Evolutionary conservation across 768 basidiomycete genomes (phyloP), one percentile per base, ranked within the genome.

Genomic region (Butyriboletus loyo): DNA sequence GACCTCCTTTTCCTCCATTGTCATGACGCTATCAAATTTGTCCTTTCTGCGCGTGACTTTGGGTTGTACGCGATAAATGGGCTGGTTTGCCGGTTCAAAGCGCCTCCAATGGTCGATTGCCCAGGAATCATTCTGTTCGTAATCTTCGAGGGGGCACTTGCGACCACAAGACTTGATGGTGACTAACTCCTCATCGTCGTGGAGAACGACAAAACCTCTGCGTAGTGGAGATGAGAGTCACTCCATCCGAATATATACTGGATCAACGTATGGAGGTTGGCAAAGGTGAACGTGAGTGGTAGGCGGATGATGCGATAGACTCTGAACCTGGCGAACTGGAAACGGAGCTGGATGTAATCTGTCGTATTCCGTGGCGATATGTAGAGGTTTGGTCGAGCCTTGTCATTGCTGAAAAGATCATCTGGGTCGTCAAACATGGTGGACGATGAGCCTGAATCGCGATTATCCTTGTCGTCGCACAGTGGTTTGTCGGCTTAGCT

Each of bases 241-340:
- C 53, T 56, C 68, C 68, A 69, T 44, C 70, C 70, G 49, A 71
- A 71, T 55, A 65, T 58, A 56, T 63, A 66, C 43, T 64, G 63
- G 45, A 71, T 59, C 55, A 62, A 52, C 10, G 32, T 54, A 53
- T 65, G 64, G 42, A 71, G 60, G 48, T 71, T 63, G 54, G 63
- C 60, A 40, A 71, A 67, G 4, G 63, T 70, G 57, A 63, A 63
- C 21, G 69, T 60, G 49, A 60, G 50, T 1, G 65, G 66, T 14
- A 67, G 54, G 5, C 36, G 58, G 28, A 55, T 64, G 57, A 62
- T 38, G 39, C 60, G 67, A 34, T 58, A 62, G 41, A 72, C 70
- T 27, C 34, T 14, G 42, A 67, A 65, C 43, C 58, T 60, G 35
- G 63, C 54, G 13, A 67, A 66, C 54, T 67, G 67, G 36, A 70